Conservation (phyloP, 208 protist species). For the Naegleria lovaniensis region DNA sequence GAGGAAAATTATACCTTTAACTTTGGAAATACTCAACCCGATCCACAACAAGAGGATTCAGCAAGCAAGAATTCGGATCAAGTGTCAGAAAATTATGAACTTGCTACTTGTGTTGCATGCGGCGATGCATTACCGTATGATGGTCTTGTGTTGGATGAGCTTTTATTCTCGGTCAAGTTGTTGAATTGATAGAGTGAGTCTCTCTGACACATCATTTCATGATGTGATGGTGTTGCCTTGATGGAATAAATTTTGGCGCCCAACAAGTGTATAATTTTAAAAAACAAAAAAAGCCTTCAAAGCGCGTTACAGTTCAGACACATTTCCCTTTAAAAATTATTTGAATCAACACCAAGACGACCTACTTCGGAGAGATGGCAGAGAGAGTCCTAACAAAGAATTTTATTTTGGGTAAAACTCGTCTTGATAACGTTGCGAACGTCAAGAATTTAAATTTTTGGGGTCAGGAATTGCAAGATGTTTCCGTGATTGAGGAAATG, state of each 20-base stretch:
- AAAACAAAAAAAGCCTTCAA: too few species aligned
- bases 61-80: not conserved
- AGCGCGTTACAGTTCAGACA: too few species aligned
- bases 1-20: not conserved
- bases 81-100: not conserved
- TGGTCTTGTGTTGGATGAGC: not conserved
- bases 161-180: not conserved
- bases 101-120: not conserved
- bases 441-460: conserved; percentile 82
- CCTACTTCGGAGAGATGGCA: not conserved
- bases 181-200: too few species aligned
- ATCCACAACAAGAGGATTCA: not conserved
- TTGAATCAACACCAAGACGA: too few species aligned
- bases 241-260: too few species aligned
- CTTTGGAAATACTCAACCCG: not conserved
- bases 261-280: too few species aligned
- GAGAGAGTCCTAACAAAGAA: conserved; percentile 55
- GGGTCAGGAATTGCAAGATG: conserved; percentile 69
- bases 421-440: conserved; percentile 55
- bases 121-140: not conserved
- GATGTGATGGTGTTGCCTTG: too few species aligned
- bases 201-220: too few species aligned
- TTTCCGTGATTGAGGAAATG: conserved; percentile 59
- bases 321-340: too few species aligned
- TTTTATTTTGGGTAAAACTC: conserved; percentile 73